Conservation (phyloP, 2,329 filamentous ascomycete species). For the Paradendryphiella salina region DNA sequence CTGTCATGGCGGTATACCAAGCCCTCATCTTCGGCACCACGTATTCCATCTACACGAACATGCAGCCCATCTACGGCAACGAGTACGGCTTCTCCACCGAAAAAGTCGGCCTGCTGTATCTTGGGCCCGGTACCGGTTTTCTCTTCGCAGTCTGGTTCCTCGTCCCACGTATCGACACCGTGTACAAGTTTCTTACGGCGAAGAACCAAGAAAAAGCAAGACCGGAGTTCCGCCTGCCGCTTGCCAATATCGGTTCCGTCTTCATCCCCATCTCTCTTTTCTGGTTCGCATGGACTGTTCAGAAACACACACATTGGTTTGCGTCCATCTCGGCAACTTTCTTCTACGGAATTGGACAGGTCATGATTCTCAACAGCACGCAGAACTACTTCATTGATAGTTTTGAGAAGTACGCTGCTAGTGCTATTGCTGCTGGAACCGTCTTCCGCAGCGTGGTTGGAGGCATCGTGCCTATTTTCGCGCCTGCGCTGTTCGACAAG, state of each 20-base stretch:
- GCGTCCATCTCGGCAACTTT: slow-evolving; percentile 50
- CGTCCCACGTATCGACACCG: slow-evolving; percentile 52
- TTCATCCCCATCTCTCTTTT: slow-evolving; percentile 52
- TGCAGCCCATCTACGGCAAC: slow-evolving; percentile 52
- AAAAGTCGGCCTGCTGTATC: slow-evolving; percentile 52
- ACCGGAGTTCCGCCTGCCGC: slow-evolving; percentile 52
- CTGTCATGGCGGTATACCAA: slow-evolving; percentile 53
- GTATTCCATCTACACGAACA: slow-evolving; percentile 54
- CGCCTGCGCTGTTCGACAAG: slow-evolving; percentile 50
- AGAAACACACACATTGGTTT: slow-evolving; percentile 49
- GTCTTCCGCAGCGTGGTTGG: slow-evolving; percentile 54
- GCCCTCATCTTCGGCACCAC: slow-evolving; percentile 54
- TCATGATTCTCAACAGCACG: slow-evolving; percentile 57
- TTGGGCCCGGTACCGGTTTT: slow-evolving; percentile 52
- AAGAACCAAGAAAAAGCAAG: slow-evolving; percentile 47
- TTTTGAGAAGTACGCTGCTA: slow-evolving; percentile 56
- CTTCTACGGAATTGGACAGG: slow-evolving; percentile 58
- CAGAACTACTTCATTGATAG: slow-evolving; percentile 61
- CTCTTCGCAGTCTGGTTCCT: slow-evolving; percentile 52
- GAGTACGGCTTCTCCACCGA: slow-evolving; percentile 53
- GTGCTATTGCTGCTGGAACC: slow-evolving; percentile 55
- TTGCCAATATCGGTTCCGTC: slow-evolving; percentile 52
- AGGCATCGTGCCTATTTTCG: slow-evolving; percentile 53
- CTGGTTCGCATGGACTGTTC: slow-evolving; percentile 50
- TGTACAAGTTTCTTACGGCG: slow-evolving; percentile 52